Evolutionary conservation across 2,329 filamentous ascomycete species (phyloP).

Genomic region (Trichophyton equinum): DNA sequence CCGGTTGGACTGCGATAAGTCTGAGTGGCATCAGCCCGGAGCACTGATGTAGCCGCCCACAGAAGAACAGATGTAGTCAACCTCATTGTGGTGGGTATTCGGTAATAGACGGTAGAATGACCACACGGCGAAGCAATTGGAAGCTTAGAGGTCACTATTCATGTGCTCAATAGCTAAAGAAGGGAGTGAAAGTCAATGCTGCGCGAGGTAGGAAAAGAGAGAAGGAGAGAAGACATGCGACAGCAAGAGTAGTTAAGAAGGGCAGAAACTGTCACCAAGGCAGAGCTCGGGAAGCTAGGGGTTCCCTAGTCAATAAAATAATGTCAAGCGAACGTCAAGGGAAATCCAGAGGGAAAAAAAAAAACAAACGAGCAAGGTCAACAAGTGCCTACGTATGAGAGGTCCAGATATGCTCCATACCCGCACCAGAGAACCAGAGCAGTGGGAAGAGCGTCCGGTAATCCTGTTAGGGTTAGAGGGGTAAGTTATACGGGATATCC

Average conservation of each 20-base stretch:
- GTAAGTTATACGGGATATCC: background rate
- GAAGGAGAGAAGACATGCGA: background rate
- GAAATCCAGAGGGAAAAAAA: background rate
- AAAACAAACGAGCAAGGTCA: background rate
- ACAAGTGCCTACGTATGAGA: background rate
- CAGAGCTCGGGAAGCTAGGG: background rate
- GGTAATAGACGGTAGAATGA: background rate
- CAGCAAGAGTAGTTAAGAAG: background rate
- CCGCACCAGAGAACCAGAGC: background rate
- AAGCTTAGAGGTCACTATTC: background rate
- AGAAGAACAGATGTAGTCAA: constrained; percentile 17
- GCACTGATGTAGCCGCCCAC: constrained; percentile 12
- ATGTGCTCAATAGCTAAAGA: background rate
- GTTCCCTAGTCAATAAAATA: background rate
- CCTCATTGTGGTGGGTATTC: constrained; percentile 6
- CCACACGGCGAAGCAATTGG: background rate
- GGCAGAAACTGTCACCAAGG: background rate
- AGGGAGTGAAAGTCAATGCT: background rate
- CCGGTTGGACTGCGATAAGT: constrained; percentile 12
- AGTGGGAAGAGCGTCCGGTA: background rate
- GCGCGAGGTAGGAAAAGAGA: background rate
- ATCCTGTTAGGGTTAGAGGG: background rate
- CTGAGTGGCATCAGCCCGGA: constrained; percentile 12
- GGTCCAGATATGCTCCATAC: background rate
- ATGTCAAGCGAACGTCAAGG: background rate